Base-by-base conservation (phyloP, 768 basidiomycete genomes). In the Mycena galopus region DNA sequence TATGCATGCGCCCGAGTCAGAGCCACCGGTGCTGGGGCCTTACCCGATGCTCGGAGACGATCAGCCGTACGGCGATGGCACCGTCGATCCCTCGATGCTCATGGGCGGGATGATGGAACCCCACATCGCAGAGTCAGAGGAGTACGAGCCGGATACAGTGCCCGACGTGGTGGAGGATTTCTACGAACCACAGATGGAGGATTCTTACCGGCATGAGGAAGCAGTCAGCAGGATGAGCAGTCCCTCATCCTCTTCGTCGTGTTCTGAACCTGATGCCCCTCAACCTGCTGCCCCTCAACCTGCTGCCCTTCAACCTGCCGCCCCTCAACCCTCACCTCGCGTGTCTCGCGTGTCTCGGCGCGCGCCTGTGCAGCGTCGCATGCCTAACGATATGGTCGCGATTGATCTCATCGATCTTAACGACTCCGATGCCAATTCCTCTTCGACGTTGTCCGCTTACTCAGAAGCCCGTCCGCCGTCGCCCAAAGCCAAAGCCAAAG, bases 31-130 rank as follows among this genome's bases (percentile, higher is more conserved):
- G 3, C 61, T 32, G 27, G 14, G 16, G 5, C 11, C 44, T 33
- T 27, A 61, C 47, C 37, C 32, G n/a, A 19, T 3, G 4, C 30
- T 56, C 1, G 71, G n/a, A n/a, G n/a, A 61, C 17, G 35, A 32
- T 42, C 19, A 58, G 23, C 72, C 42, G n/a, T 68, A 68, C 27
- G 72, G 66, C 6, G 57, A 73, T 39, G 72, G 72, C 8, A 68
- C 72, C 11, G 23, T 73, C 29, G 72, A 73, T 55, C 66, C 72
- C 0, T 64, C 72, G 47, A 58, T 73, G 19, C 63, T 73, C 39
- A 39, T 39, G 3, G 44, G 51, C 29, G 71, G 72, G 11, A 61
- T 44, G 29, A 53, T 44, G 39, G 63, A 51, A 19, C 50, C 61
- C 9, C 30, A 35, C 39, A 16, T 39, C 12, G 12, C 17, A 12